These are phyloP conservation scores for Boletales sp. DNA, from an alignment of 768 basidiomycete genomes.

Conservation along the genomic window DNA sequence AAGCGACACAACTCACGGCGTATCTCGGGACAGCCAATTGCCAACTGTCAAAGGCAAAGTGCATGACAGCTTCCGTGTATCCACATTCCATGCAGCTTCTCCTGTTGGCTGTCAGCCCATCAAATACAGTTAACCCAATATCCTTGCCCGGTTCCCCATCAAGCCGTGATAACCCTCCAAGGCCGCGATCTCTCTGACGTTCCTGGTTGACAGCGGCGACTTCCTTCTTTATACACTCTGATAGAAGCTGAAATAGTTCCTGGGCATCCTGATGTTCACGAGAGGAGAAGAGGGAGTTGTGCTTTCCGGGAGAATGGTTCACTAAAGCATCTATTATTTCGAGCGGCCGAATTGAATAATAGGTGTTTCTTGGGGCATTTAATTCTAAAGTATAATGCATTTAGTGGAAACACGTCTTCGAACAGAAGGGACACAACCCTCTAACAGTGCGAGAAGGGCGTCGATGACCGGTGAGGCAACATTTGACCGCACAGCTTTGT, in stretches of 20 bases:
- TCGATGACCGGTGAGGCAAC: constrained; percentile 87
- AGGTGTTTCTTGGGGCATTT: constrained; percentile 57
- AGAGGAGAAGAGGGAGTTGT: constrained; percentile 71
- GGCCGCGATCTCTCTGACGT: constrained; percentile 63
- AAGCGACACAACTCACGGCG: constrained; percentile 42
- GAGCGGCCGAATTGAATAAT: constrained; percentile 65
- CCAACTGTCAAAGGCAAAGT: constrained; percentile 84
- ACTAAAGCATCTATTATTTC: constrained; percentile 71
- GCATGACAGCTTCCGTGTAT: constrained; percentile 93
- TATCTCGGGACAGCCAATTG: constrained; percentile 70
- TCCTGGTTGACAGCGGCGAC: constrained; percentile 70
- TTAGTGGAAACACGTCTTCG: constrained; percentile 3
- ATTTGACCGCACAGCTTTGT: constrained; percentile 74
- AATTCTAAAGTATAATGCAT: constrained; percentile 41
- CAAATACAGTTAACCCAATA: constrained; percentile 71
- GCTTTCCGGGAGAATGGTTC: constrained; percentile 46
- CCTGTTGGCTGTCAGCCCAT: constrained; percentile 87
- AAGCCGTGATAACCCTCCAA: constrained; percentile 50
- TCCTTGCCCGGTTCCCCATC: constrained; percentile 28
- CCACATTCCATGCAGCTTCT: constrained; percentile 87
- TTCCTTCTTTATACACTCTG: constrained; percentile 88
- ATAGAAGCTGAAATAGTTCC: constrained; percentile 92
- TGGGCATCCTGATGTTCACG: constrained; percentile 98
- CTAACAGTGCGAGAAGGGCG: constrained; percentile 66
- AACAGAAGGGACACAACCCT: constrained; percentile 41